Evolutionary conservation across 345 rosid species (phyloP), one percentile per base, ranked within the genome.

Genomic region (Psidium guajava): DNA sequence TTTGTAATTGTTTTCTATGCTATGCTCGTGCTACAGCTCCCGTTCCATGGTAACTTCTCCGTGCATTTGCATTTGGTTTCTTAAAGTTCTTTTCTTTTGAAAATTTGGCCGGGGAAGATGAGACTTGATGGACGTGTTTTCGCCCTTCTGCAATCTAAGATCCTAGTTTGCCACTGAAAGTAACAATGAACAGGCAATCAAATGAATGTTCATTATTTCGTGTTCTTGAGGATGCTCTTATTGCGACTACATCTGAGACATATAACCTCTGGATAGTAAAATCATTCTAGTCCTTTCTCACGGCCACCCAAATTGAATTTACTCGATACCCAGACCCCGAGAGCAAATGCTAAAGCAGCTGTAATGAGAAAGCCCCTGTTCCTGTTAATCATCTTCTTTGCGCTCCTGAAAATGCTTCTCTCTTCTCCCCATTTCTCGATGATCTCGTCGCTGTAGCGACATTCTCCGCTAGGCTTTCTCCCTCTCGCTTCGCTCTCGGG

Each of bases 261-360:
- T 55, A 8, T 16, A 25, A 54, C 57, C 6, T 49, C 13, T 80
- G 64, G 88, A 54, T 2, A 49, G 55, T 11, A 69, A 69, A 69
- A 69, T 69, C 12, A 59, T 36, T 84, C 69, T 5, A 73, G 50
- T n/a, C 24, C 77, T 36, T 28, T 56, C 28, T 49, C 47, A 14
- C 16, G 49, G 81, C 42, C 44, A 82, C 50, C 54, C 50, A 32
- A 83, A 40, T 51, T 84, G 20, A 64, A 18, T 61, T 85, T 36
- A 36, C 84, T 85, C 16, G 92, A 36, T 7, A 89, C 74, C 3
- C 89, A 75, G 9, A 89, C 82, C 49, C 94, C 94, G 2, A 94
- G 21, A 1, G 90, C 83, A 94, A 94, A 90, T 5, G 91, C 93
- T 10, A 92, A 92, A n/a, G 89, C 80, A 14, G 91, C 88, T 6